A percentile compares a stretch with the other conserved stretches of the same genome.
Evolutionary conservation across 1,284 basidiomycete species (phyloP).

Genomic region (Microbotryum intermedium): DNA sequence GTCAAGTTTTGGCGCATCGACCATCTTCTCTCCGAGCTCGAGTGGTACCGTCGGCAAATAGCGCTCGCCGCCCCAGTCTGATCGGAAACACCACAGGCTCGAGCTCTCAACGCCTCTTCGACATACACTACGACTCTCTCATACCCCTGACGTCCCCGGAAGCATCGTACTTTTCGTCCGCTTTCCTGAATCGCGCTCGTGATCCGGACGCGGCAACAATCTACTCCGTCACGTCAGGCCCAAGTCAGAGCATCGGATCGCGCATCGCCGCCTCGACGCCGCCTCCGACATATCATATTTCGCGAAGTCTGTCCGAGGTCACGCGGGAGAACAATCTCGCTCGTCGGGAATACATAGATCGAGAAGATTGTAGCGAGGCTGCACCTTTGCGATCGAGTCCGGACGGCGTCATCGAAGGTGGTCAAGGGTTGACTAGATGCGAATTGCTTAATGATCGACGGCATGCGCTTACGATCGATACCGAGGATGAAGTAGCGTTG

Average conservation of each 20-base stretch:
- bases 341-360: conserved; percentile 57
- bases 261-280: neutral
- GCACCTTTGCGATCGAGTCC: conserved; percentile 54
- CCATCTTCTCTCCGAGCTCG: conserved; percentile 25
- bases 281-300: neutral
- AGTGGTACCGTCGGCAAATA: neutral
- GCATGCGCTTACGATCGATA: conserved; percentile 85
- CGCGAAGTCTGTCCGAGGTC: neutral
- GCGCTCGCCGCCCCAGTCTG: neutral
- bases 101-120: conserved; percentile 47
- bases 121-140: conserved; percentile 70
- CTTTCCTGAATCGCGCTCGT: conserved; percentile 38
- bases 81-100: neutral
- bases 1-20: conserved; percentile 5
- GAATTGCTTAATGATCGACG: conserved; percentile 71
- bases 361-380: conserved; percentile 76
- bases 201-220: conserved; percentile 73
- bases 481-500: conserved; percentile 67
- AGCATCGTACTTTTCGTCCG: conserved; percentile 51
- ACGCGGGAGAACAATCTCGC: conserved; percentile 33
- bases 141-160: conserved; percentile 68
- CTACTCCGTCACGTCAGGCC: conserved; percentile 61
- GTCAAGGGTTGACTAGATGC: conserved; percentile 73
- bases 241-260: neutral
- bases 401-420: conserved; percentile 65